Conservation (phyloP, 306 rosid species). For the Inga oerstediana region DNA sequence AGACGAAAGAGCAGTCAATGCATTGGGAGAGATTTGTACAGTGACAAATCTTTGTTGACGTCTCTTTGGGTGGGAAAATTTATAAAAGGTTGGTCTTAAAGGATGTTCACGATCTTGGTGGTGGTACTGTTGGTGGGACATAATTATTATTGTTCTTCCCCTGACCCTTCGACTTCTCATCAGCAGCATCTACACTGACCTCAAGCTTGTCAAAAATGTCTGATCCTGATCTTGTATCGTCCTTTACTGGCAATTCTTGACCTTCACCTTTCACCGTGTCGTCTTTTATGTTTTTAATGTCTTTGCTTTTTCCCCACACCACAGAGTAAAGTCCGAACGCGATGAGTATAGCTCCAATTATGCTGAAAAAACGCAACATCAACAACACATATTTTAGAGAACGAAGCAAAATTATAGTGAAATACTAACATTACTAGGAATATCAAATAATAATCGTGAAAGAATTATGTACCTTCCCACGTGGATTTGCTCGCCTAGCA, state of each 20-base stretch:
- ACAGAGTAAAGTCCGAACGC: slow-evolving; percentile 85
- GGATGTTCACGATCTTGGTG: slow-evolving; percentile 28
- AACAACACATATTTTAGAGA: not conserved
- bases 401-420: not conserved
- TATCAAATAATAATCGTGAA: not conserved
- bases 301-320: slow-evolving; percentile 97
- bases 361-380: slow-evolving; percentile 35
- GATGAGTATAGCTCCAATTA: slow-evolving; percentile 84
- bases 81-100: not conserved
- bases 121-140: not conserved
- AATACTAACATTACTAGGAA: not conserved
- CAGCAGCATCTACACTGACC: slow-evolving; percentile 36
- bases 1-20: slow-evolving; percentile 25
- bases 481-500: slow-evolving; percentile 78
- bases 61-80: slow-evolving; percentile 42
- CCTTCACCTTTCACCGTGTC: slow-evolving; percentile 37
- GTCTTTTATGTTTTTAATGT: slow-evolving; percentile 28
- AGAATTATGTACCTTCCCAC: slow-evolving; percentile 77
- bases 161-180: slow-evolving; percentile 28
- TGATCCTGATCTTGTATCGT: slow-evolving; percentile 32
- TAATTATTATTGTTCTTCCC: not conserved
- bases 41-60: slow-evolving; percentile 38
- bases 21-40: slow-evolving; percentile 31
- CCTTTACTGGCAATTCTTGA: slow-evolving; percentile 68
- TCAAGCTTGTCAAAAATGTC: slow-evolving; percentile 42